A percentile compares a stretch with the other conserved stretches of the same genome.
Evolutionary conservation across 2,329 filamentous ascomycete genomes (phyloP).

Genomic region (Penicillium sp.): DNA sequence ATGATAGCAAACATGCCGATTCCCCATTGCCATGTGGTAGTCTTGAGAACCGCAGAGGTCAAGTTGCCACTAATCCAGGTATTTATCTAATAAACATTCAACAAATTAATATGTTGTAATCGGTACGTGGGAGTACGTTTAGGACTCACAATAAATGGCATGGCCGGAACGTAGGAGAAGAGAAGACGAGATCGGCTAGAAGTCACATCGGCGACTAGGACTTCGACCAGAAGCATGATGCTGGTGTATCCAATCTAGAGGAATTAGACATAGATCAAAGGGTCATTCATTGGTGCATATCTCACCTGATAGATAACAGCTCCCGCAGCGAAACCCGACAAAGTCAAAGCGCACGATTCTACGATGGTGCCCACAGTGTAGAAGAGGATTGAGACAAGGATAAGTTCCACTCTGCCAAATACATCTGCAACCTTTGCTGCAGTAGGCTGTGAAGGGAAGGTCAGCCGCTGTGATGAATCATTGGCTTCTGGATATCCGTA

Average conservation of each 20-base stretch:
- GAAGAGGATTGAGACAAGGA: conserved; percentile 49
- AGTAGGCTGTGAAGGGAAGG: conserved; percentile 38
- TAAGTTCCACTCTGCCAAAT: conserved; percentile 53
- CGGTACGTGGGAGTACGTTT: too few species aligned
- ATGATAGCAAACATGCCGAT: conserved; percentile 58
- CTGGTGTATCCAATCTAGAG: conserved; percentile 52
- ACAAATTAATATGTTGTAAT: neutral
- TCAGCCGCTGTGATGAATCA: neutral
- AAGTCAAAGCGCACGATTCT: conserved; percentile 44
- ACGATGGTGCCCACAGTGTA: conserved; percentile 51
- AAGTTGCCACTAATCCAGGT: conserved; percentile 57
- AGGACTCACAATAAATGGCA: conserved; percentile 45
- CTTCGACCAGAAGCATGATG: conserved; percentile 54
- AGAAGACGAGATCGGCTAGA: conserved; percentile 55
- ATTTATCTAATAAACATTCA: conserved; percentile 38
- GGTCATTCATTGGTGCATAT: too few species aligned
- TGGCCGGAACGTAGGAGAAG: conserved; percentile 56
- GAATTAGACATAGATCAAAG: neutral
- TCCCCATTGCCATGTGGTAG: conserved; percentile 54
- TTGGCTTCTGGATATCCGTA: conserved; percentile 15
- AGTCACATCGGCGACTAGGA: conserved; percentile 57
- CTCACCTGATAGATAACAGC: conserved; percentile 49
- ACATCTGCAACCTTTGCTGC: conserved; percentile 56
- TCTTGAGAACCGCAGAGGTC: conserved; percentile 42
- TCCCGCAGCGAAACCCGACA: conserved; percentile 49